These are phyloP conservation scores for Sclerotinia minor DNA, from an alignment of 2,329 filamentous ascomycete species.

Conservation along the genomic window DNA sequence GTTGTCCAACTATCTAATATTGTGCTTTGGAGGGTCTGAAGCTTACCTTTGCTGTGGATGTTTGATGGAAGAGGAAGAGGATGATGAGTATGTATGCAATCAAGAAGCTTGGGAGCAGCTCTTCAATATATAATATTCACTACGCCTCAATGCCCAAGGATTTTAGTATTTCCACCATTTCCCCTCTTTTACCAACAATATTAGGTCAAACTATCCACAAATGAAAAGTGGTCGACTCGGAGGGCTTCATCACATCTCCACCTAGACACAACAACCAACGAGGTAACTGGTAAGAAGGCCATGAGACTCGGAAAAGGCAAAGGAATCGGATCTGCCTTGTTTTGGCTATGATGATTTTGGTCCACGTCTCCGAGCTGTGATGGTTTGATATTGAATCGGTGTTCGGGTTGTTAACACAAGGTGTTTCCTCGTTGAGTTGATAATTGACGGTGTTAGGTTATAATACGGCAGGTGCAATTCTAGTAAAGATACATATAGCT, in stretches of 20 bases:
- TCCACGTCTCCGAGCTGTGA: constrained; percentile 9
- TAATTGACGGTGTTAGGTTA: no score
- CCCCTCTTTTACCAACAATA: constrained; percentile 7
- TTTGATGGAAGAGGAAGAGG: background rate
- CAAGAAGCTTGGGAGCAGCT: background rate
- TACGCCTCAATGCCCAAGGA: background rate
- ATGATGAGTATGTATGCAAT: background rate
- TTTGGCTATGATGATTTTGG: background rate
- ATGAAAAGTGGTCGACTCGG: constrained; percentile 18
- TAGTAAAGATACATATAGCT: no score
- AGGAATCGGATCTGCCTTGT: background rate
- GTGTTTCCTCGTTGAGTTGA: background rate
- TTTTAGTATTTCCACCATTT: constrained; percentile 10
- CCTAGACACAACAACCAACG: background rate
- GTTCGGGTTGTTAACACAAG: constrained; percentile 4
- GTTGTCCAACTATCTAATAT: background rate
- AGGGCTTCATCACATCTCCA: constrained; percentile 1
- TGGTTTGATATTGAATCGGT: constrained; percentile 1
- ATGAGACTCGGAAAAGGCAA: constrained; percentile 9
- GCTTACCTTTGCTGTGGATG: constrained; percentile 13
- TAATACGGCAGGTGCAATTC: no score
- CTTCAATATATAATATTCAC: constrained; percentile 7
- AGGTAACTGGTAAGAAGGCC: constrained; percentile 2
- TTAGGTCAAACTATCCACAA: constrained; percentile 12
- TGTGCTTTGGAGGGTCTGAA: background rate